These are phyloP conservation scores for Venturia carpophila DNA, from an alignment of 2,329 filamentous ascomycete genomes.

Conservation along the genomic window DNA sequence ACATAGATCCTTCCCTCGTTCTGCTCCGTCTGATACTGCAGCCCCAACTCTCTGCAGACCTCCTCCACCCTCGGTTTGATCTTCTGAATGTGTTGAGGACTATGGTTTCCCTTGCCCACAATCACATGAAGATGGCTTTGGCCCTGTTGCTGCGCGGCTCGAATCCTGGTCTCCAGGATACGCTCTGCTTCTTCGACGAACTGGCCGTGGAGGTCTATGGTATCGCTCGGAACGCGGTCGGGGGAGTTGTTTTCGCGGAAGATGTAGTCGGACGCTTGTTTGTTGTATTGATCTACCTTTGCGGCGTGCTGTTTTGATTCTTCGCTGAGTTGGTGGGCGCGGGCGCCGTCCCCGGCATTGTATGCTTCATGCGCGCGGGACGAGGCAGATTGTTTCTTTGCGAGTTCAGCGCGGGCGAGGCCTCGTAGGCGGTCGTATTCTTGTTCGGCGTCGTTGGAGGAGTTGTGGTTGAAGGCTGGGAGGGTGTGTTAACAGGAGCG, in stretches of 20 bases:
- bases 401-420: conserved; percentile 71
- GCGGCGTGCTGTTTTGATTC: conserved; percentile 78
- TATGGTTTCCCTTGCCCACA: conserved; percentile 92
- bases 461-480: conserved; percentile 67
- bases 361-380: conserved; percentile 66
- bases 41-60: conserved; percentile 71
- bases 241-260: conserved; percentile 88
- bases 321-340: conserved; percentile 75
- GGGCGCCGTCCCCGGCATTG: conserved; percentile 68
- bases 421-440: conserved; percentile 90
- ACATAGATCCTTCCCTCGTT: conserved; percentile 88
- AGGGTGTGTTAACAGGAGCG: not conserved
- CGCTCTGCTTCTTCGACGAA: conserved; percentile 92
- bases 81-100: conserved; percentile 73
- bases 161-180: conserved; percentile 79
- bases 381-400: conserved; percentile 70
- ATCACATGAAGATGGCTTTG: conserved; percentile 88
- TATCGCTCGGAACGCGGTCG: conserved; percentile 67
- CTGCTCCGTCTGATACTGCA: conserved; percentile 77
- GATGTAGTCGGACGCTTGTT: conserved; percentile 85
- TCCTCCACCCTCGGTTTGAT: conserved; percentile 92
- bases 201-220: conserved; percentile 89
- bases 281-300: conserved; percentile 82
- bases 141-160: conserved; percentile 62
- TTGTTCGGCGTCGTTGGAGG: conserved; percentile 60